Evolutionary conservation across 352 stramenopile species (phyloP).

Genomic region (Globisporangium cederbergense): DNA sequence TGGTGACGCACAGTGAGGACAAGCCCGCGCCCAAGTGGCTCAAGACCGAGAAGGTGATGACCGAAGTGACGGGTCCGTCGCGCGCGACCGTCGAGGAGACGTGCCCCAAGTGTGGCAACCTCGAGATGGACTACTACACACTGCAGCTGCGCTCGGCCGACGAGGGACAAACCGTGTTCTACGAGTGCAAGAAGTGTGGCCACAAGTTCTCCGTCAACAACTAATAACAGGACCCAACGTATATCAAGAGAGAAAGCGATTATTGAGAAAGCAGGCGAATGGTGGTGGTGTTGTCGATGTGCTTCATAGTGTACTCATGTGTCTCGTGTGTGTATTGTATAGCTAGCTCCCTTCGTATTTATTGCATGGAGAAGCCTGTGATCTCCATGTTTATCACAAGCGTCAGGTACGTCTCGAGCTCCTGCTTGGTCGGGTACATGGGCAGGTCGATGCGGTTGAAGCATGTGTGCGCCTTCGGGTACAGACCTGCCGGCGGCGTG

Average conservation of each 20-base stretch:
- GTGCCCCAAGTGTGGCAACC: slow-evolving; percentile 96
- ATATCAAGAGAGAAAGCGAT: neutral
- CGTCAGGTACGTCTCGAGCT: slow-evolving; percentile 94
- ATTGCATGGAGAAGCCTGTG: slow-evolving; percentile 96
- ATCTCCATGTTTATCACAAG: slow-evolving; percentile 98
- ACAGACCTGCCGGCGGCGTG: slow-evolving; percentile 58
- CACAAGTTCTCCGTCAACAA: slow-evolving; percentile 90
- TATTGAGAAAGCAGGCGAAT: neutral
- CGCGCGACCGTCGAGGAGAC: slow-evolving; percentile 97
- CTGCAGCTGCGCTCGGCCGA: slow-evolving; percentile 98
- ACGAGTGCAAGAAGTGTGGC: slow-evolving; percentile 98
- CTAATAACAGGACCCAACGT: slow-evolving; percentile 26
- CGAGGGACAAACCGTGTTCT: slow-evolving; percentile 99
- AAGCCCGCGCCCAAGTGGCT: slow-evolving; percentile 82
- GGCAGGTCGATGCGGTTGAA: slow-evolving; percentile 88
- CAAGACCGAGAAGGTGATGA: slow-evolving; percentile 64
- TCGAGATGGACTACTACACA: slow-evolving; percentile 99
- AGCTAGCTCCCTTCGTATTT: slow-evolving; percentile 28
- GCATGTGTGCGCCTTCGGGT: slow-evolving; percentile 85
- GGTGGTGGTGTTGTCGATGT: neutral
- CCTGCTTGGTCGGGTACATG: slow-evolving; percentile 61
- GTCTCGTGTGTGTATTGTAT: slow-evolving; percentile 12
- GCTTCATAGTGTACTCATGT: slow-evolving; percentile 5
- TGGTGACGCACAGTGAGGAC: slow-evolving; percentile 72
- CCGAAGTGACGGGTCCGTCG: slow-evolving; percentile 82